Percentiles rank a stretch among this genome's conserved stretches.
These are phyloP conservation scores for Polygonum aviculare DNA, from an alignment of 148 eudicot species.

Conservation along the genomic window DNA sequence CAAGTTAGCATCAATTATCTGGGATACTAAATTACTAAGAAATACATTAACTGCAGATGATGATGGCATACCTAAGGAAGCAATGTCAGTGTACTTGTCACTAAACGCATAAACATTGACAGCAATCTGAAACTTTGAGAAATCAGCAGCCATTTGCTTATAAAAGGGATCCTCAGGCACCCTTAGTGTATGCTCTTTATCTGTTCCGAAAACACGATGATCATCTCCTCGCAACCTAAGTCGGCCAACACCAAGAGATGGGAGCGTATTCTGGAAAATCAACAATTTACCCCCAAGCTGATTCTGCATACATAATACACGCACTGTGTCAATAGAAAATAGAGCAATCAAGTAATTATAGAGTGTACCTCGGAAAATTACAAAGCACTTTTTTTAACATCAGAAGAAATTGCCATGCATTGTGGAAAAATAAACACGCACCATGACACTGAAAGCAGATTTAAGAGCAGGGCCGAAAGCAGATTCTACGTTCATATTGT, in stretches of 20 bases:
- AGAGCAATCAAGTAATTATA: neutral
- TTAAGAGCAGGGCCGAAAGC: constrained; percentile 99
- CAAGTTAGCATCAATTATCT: neutral
- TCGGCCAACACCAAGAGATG: constrained; percentile 88
- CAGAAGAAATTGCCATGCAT: neutral
- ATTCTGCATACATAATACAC: constrained; percentile 35
- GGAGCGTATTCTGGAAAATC: constrained; percentile 88
- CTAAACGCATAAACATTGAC: constrained; percentile 90
- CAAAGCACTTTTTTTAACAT: neutral
- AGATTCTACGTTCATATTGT: constrained; percentile 77
- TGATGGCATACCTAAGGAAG: constrained; percentile 62
- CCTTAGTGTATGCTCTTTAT: constrained; percentile 79
- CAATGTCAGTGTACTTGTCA: constrained; percentile 93
- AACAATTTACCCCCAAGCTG: constrained; percentile 97
- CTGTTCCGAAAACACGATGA: constrained; percentile 75
- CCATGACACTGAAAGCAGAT: constrained; percentile 94
- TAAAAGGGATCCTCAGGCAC: constrained; percentile 92
- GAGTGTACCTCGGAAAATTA: neutral
- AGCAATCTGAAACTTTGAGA: constrained; percentile 85
- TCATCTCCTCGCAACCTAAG: constrained; percentile 92
- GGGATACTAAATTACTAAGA: neutral
- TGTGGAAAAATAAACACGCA: constrained; percentile 22
- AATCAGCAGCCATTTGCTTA: constrained; percentile 99
- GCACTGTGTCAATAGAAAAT: constrained; percentile 9
- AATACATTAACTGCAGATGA: neutral